A percentile compares a stretch with the other conserved stretches of the same genome.
Evolutionary conservation across 495 filamentous ascomycete species (phyloP).

Genomic region (Talaromyces borbonicus): DNA sequence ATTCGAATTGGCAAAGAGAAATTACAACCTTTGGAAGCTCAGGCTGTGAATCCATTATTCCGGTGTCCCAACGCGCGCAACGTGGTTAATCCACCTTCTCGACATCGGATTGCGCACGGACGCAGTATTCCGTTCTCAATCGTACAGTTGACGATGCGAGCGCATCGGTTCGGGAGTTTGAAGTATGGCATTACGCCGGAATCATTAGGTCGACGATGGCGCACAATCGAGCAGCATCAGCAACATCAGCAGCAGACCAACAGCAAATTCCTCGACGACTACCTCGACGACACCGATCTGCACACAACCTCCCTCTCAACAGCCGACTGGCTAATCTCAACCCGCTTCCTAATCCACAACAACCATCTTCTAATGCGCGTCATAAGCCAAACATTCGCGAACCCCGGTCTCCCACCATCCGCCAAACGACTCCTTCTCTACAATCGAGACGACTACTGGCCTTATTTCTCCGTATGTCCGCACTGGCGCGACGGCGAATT

Average conservation of each 20-base stretch:
- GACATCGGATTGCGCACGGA: slow-evolving; percentile 41
- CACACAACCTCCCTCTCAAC: no score
- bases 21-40: slow-evolving; percentile 33
- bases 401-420: slow-evolving; percentile 30
- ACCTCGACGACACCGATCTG: no score
- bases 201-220: slow-evolving; percentile 38
- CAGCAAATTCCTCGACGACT: no score
- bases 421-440: slow-evolving; percentile 43
- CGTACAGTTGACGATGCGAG: slow-evolving; percentile 41
- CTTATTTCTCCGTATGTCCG: slow-evolving; percentile 48
- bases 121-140: slow-evolving; percentile 44
- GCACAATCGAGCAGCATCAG: no score
- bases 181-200: slow-evolving; percentile 35
- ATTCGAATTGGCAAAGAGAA: slow-evolving; percentile 38
- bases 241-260: no score
- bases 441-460: slow-evolving; percentile 48
- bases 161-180: slow-evolving; percentile 22
- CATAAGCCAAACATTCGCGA: slow-evolving; percentile 33
- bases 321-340: slow-evolving; percentile 38
- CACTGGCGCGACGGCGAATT: slow-evolving; percentile 52
- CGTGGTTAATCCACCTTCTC: slow-evolving; percentile 29
- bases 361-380: slow-evolving; percentile 45
- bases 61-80: slow-evolving; percentile 37
- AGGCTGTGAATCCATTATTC: slow-evolving; percentile 43
- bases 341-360: slow-evolving; percentile 40